phyloP scores from a whole-genome alignment of 2,329 filamentous ascomycete genomes.

The Botrytis aclada region DNA sequence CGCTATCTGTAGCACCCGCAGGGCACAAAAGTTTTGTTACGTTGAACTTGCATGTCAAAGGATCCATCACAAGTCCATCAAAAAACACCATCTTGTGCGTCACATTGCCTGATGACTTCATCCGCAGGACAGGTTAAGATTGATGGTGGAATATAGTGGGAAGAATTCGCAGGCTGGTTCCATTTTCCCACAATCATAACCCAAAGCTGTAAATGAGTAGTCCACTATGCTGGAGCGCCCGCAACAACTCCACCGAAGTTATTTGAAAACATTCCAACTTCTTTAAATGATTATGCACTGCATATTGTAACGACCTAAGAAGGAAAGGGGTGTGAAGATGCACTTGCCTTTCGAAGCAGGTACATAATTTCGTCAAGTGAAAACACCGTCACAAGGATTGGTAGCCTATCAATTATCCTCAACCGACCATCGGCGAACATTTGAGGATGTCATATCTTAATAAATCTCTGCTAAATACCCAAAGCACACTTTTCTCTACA shows the following conservation, averaged over 20 bases:
- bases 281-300: conserved; percentile 3
- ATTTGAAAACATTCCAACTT: background rate
- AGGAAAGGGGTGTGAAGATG: background rate
- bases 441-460: background rate
- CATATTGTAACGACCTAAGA: background rate
- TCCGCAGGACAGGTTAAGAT: background rate
- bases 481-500: background rate
- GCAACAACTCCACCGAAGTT: background rate
- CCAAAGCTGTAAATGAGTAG: background rate
- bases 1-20: background rate
- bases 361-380: background rate
- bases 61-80: background rate
- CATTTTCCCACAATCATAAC: background rate
- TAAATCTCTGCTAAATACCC: background rate
- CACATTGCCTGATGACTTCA: background rate
- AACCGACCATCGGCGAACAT: background rate
- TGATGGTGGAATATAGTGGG: background rate
- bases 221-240: background rate
- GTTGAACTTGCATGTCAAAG: background rate
- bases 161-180: background rate
- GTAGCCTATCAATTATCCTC: too few species aligned
- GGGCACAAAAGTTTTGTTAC: background rate
- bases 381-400: background rate
- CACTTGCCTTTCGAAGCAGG: background rate
- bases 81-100: background rate